Evolutionary conservation across 1,139 yeast genomes (phyloP), one percentile per base, ranked within the genome.

Genomic region (Suhomyces guaymorum): DNA sequence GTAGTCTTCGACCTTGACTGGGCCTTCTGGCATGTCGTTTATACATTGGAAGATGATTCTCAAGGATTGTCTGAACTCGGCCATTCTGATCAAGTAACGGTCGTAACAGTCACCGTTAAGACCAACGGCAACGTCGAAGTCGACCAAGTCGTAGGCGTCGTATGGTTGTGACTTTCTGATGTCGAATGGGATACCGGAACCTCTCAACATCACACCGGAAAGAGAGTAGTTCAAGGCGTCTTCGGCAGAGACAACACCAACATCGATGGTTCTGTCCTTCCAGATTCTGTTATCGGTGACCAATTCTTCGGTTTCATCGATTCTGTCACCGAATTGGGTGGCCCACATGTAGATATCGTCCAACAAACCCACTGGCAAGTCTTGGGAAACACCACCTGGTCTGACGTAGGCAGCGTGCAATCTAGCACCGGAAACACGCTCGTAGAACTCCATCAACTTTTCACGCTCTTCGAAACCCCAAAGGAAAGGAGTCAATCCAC

Each of bases 261-360:
- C 83, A 49, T 79, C 89, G 43, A 80, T 66, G 28, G 95, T 85
- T 73, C 96, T 82, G 57, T 84, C 84, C 66, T 82, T 84, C 96
- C 96, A 87, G 64, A 87, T 87, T 69, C 96, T 83, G 67, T 87
- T 87, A 59, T 86, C 95, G 34, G 96, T 85, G 48, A 84, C 75
- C 66, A 87, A 75, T 65, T 87, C 96, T 70, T 87, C 96, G 44
- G 84, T 80, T 65, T 87, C 96, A 63, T 87, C 96, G 51, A 87
- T 66, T 70, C 96, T 80, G 68, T 87, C 96, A 59, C 95, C 96
- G 51, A 87, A 87, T 70, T 87, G 96, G 24, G 96, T 87, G 38
- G 95, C 95, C 96, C 96, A 87, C 92, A 86, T 86, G 66, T 84
- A 87, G 52, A 87, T 87, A 58, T 87, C 96, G 61, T 87, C 96